phyloP scores from a whole-genome alignment of 352 stramenopile genomes.

The Aphanomyces euteiches region DNA sequence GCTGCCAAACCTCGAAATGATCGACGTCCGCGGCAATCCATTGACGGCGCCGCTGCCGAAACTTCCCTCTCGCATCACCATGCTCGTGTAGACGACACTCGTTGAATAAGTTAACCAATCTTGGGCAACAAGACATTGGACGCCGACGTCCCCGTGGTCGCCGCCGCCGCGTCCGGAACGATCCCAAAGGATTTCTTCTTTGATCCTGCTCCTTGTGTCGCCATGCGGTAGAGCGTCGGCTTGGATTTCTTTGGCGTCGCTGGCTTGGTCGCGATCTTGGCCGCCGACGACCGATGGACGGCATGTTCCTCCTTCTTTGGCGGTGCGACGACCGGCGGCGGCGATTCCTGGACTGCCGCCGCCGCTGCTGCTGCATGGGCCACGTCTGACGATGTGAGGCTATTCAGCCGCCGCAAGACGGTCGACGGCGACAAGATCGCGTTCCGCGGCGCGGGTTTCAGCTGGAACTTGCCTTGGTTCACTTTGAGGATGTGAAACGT shows the following conservation, averaged over 20 bases:
- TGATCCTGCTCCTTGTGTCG: background rate
- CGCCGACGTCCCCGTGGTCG: background rate
- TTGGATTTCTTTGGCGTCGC: slow-evolving; percentile 15
- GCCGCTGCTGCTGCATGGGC: no score
- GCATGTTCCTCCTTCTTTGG: slow-evolving; percentile 3
- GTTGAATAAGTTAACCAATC: slow-evolving; percentile 1
- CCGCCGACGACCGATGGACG: background rate
- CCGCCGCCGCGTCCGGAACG: background rate
- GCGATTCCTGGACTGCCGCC: background rate
- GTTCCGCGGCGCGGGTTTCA: slow-evolving; percentile 59
- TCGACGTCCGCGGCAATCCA: slow-evolving; percentile 61
- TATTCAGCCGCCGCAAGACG: slow-evolving; percentile 30
- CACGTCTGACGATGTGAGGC: slow-evolving; percentile 22
- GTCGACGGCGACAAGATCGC: slow-evolving; percentile 31
- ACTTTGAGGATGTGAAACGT: slow-evolving; percentile 67
- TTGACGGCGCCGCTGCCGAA: background rate
- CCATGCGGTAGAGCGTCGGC: slow-evolving; percentile 4
- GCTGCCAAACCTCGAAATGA: slow-evolving; percentile 53
- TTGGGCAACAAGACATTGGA: background rate
- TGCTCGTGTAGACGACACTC: background rate
- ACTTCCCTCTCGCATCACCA: background rate
- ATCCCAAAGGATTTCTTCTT: background rate
- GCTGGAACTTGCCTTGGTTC: slow-evolving; percentile 51
- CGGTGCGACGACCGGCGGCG: background rate
- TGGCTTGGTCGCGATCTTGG: background rate